phyloP scores from a whole-genome alignment of 768 basidiomycete species.

The Mycena sanguinolenta region DNA sequence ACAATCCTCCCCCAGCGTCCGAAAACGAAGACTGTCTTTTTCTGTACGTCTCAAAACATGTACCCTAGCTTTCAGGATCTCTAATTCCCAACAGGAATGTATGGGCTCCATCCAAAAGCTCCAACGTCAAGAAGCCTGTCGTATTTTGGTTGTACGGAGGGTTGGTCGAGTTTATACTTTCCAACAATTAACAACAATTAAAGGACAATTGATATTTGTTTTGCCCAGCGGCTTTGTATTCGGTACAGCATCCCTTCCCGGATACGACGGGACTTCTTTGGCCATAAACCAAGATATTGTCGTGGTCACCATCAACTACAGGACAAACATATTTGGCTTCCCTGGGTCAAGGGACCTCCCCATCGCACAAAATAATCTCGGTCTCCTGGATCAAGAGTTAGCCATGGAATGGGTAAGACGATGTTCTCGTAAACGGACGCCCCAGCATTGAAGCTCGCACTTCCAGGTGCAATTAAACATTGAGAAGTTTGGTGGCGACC shows the following conservation, averaged over 20 bases:
- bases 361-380: slow-evolving; percentile 21
- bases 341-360: slow-evolving; percentile 15
- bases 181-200: background rate
- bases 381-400: slow-evolving; percentile 32
- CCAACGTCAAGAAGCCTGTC: slow-evolving; percentile 8
- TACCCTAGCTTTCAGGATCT: background rate
- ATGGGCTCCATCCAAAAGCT: slow-evolving; percentile 18
- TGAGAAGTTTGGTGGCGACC: slow-evolving; percentile 59
- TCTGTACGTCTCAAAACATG: slow-evolving; percentile 3
- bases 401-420: slow-evolving; percentile 54
- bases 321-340: slow-evolving; percentile 29
- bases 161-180: background rate
- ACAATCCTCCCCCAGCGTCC: slow-evolving; percentile 15
- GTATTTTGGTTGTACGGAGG: slow-evolving; percentile 26
- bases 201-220: no score
- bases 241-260: slow-evolving; percentile 13
- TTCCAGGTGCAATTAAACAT: slow-evolving; percentile 60
- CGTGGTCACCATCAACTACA: slow-evolving; percentile 28
- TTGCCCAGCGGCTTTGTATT: background rate
- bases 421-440: slow-evolving; percentile 7
- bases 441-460: slow-evolving; percentile 32
- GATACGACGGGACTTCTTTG: slow-evolving; percentile 20
- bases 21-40: slow-evolving; percentile 30
- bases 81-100: slow-evolving; percentile 7
- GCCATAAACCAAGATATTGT: slow-evolving; percentile 22